Conservation (phyloP, 2,329 filamentous ascomycete genomes). For the Mariannaea sp. region DNA sequence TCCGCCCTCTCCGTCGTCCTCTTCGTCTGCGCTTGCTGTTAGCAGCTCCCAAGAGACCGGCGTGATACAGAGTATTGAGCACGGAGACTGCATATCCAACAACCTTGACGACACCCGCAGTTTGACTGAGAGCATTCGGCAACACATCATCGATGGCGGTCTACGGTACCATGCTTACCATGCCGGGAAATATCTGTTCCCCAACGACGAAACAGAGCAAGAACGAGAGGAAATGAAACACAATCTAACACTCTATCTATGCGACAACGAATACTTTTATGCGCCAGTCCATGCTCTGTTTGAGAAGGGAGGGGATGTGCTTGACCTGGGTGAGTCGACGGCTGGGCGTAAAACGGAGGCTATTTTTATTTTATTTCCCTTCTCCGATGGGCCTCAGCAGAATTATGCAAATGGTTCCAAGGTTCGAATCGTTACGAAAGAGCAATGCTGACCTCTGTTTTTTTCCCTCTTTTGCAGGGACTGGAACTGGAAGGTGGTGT, state of each 20-base stretch:
- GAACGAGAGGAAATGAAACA: conserved; percentile 50
- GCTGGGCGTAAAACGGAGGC: no score
- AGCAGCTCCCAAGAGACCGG: conserved; percentile 39
- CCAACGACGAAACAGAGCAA: conserved; percentile 51
- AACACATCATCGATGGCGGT: conserved; percentile 49
- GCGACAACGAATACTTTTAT: conserved; percentile 48
- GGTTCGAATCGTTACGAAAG: no score
- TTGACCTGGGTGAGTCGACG: conserved; percentile 52
- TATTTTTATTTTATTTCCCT: neutral
- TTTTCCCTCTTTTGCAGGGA: conserved; percentile 45
- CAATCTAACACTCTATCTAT: conserved; percentile 46
- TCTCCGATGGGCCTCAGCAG: neutral
- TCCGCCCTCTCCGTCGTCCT: conserved; percentile 38
- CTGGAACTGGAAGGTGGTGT: conserved; percentile 57
- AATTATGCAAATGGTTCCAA: no score
- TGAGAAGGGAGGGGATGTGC: conserved; percentile 47
- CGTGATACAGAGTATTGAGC: conserved; percentile 41
- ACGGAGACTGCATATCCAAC: conserved; percentile 37
- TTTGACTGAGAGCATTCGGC: conserved; percentile 49
- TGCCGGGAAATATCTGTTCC: conserved; percentile 49
- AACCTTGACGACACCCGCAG: conserved; percentile 46
- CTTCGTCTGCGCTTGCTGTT: conserved; percentile 39
- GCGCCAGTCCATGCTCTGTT: conserved; percentile 49
- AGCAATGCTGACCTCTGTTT: conserved; percentile 2
- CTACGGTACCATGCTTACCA: conserved; percentile 49